These are phyloP conservation scores for Ganoderma sinense DNA, from an alignment of 1,284 basidiomycete species.

Conservation along the genomic window DNA sequence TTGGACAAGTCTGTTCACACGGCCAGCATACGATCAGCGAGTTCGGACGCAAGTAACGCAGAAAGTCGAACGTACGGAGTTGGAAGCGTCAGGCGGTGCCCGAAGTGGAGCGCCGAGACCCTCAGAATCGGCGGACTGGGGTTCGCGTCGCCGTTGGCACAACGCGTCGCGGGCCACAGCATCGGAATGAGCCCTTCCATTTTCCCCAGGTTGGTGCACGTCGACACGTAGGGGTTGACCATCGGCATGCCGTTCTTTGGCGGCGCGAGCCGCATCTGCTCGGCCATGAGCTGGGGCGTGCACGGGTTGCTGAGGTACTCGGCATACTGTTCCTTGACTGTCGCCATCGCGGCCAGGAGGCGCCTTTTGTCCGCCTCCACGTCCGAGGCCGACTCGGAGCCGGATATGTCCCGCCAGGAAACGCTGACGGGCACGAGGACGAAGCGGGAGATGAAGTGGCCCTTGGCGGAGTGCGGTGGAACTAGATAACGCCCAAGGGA, in stretches of 20 bases:
- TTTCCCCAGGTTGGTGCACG: background rate
- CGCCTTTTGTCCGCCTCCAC: background rate
- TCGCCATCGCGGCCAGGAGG: background rate
- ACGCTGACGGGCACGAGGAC: background rate
- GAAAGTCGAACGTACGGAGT: background rate
- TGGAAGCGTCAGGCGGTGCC: background rate
- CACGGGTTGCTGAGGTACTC: background rate
- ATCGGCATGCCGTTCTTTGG: background rate
- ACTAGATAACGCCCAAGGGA: background rate
- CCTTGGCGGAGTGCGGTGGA: background rate
- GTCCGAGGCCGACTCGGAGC: background rate
- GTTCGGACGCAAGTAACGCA: background rate
- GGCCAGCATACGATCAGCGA: background rate
- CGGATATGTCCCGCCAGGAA: background rate
- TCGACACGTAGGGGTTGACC: background rate
- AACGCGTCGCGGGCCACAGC: background rate
- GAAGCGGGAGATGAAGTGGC: background rate
- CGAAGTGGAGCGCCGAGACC: background rate
- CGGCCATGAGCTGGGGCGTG: background rate
- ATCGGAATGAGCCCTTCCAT: background rate
- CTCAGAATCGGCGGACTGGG: background rate
- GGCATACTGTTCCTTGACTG: background rate
- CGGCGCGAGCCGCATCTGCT: background rate
- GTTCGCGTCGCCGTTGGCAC: background rate
- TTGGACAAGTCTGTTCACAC: background rate